Evolutionary conservation across 768 basidiomycete genomes (phyloP).

Genomic region (Thelephora ganbajun): DNA sequence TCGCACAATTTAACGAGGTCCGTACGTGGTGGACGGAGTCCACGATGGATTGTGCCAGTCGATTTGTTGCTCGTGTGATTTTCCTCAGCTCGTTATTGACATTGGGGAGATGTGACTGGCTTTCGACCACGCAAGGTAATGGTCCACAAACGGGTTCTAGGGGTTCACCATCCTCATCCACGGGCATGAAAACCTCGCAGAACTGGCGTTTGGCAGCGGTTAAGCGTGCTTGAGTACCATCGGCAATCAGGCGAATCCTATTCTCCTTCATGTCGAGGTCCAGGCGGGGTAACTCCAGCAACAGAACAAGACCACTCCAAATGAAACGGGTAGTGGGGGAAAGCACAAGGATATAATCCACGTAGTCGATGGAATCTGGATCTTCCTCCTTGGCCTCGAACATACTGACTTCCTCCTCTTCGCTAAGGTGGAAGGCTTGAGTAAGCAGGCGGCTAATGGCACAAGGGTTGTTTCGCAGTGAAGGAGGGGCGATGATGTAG

Average conservation of each 20-base stretch:
- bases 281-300: conserved; percentile 59
- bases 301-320: conserved; percentile 83
- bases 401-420: conserved; percentile 34
- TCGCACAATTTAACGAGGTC: conserved; percentile 40
- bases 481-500: conserved; percentile 76
- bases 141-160: conserved; percentile 27
- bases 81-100: conserved; percentile 86
- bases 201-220: conserved; percentile 68
- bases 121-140: conserved; percentile 47
- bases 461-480: conserved; percentile 63
- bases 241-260: conserved; percentile 84
- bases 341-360: conserved; percentile 71
- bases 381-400: conserved; percentile 28
- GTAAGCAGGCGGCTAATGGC: conserved; percentile 67
- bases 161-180: conserved; percentile 44
- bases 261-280: conserved; percentile 77
- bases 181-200: conserved; percentile 41
- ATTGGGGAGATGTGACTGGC: conserved; percentile 80
- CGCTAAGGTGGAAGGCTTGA: conserved; percentile 73
- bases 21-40: conserved; percentile 84
- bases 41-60: conserved; percentile 85
- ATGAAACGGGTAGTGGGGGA: conserved; percentile 79
- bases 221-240: conserved; percentile 72
- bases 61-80: conserved; percentile 79
- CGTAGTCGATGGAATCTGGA: conserved; percentile 41